A percentile compares a stretch with the other conserved stretches of the same genome.
Evolutionary conservation across 2,329 filamentous ascomycete genomes (phyloP).

Genomic region (Paecilomyces sp.): DNA sequence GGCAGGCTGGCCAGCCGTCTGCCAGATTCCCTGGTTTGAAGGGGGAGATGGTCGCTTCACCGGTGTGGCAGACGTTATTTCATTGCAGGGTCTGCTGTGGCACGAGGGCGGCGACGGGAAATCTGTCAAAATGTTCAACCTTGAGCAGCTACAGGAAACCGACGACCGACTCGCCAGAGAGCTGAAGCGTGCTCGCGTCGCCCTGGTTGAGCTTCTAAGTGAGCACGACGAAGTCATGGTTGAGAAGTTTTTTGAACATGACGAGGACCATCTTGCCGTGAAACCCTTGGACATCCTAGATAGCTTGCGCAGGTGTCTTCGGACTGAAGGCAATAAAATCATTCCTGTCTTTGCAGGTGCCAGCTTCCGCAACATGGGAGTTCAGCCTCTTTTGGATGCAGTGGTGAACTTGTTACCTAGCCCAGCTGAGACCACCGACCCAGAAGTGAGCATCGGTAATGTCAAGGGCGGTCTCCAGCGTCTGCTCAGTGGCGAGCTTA

Average conservation of each 20-base stretch:
- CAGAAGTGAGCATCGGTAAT: slow-evolving; percentile 63
- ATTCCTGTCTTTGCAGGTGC: slow-evolving; percentile 87
- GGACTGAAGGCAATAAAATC: slow-evolving; percentile 58
- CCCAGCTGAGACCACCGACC: slow-evolving; percentile 70
- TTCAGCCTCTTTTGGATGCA: slow-evolving; percentile 84
- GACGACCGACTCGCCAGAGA: slow-evolving; percentile 54
- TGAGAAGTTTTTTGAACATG: slow-evolving; percentile 71
- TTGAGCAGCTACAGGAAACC: slow-evolving; percentile 46
- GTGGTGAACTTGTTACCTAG: slow-evolving; percentile 81
- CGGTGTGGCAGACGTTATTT: slow-evolving; percentile 78
- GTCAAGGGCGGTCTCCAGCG: slow-evolving; percentile 48
- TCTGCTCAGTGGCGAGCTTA: slow-evolving; percentile 40
- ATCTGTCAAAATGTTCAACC: slow-evolving; percentile 48
- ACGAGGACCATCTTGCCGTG: slow-evolving; percentile 65
- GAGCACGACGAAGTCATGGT: slow-evolving; percentile 84
- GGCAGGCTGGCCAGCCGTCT: slow-evolving; percentile 79
- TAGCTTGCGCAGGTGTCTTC: slow-evolving; percentile 66
- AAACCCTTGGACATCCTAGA: slow-evolving; percentile 59
- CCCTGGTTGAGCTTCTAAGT: slow-evolving; percentile 74
- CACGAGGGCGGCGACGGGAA: slow-evolving; percentile 59
- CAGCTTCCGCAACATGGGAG: slow-evolving; percentile 88
- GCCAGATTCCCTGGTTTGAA: slow-evolving; percentile 93
- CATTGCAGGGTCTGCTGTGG: slow-evolving; percentile 70
- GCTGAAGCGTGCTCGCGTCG: slow-evolving; percentile 65
- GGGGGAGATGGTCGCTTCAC: slow-evolving; percentile 64